Base-by-base conservation (phyloP, 2,329 filamentous ascomycete species). In the Botrytis cinerea region DNA sequence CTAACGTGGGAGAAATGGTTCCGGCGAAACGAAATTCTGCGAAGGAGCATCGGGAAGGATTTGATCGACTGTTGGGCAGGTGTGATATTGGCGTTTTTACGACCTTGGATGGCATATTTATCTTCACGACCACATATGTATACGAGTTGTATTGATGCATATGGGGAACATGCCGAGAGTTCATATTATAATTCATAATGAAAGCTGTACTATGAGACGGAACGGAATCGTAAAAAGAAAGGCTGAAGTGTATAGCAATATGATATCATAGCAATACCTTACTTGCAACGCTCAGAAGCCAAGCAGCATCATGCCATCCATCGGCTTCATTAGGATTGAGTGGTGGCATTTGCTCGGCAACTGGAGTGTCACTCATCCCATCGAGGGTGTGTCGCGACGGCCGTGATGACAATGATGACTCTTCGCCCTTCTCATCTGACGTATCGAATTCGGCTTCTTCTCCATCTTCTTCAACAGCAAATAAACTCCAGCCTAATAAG, bases 261-360 rank as follows among this genome's bases (percentile, higher is more conserved):
- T 59, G 14, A 69, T 32, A 9, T 48, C n/a, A 61, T 35, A 81
- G 72, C 54, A 81, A 71, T 18, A 80, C 80, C 62, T 80, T 81
- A 60, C 77, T 79, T 45, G 89, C 90, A 75, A 92, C 89, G 75
- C 86, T 90, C 72, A 92, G 81, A 64, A 92, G 81, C 90, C 90
- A 92, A 25, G 89, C 89, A 40, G 89, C 90, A 81, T 92, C 90
- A 73, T 88, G 86, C 90, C 90, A 92, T 14, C 86, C 87, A 25
- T 88, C 89, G 61, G 88, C 86, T 70, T 91, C 86, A 14, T 84
- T 83, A 60, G 85, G 85, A 69, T 83, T 83, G 16, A 84, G 83
- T 46, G 79, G 87, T 79, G 84, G 84, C 57, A 90, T 82, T 16
- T 81, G 81, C 67, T 87, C 85, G 66, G 85, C 83, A 0, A 83